phyloP scores from a whole-genome alignment of 2,329 filamentous ascomycete genomes.

The Venturia asperata region DNA sequence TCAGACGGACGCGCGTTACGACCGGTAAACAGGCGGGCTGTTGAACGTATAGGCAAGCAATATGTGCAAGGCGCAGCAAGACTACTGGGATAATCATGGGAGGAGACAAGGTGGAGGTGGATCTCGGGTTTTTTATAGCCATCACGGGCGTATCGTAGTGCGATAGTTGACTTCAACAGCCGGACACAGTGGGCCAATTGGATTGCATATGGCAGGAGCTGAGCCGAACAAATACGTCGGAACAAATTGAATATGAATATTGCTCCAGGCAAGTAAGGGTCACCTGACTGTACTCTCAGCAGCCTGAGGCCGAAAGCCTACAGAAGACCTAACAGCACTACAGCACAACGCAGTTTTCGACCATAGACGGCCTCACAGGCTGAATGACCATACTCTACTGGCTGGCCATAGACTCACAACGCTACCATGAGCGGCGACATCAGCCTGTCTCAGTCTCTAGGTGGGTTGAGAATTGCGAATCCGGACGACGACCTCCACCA shows the following conservation, averaged over 20 bases:
- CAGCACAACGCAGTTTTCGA: too few species aligned
- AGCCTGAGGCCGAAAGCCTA: too few species aligned
- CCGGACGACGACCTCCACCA: constrained; percentile 54
- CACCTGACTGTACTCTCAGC: background rate
- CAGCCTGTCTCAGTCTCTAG: constrained; percentile 84
- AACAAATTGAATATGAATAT: background rate
- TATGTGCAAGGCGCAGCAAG: constrained; percentile 10
- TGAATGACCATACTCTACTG: background rate
- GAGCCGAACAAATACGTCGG: background rate
- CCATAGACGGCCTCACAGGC: background rate
- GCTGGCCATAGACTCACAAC: background rate
- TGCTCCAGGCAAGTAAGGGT: background rate
- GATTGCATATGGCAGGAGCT: background rate
- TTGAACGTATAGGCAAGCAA: background rate
- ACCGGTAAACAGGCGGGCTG: background rate
- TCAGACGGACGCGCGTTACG: constrained; percentile 3
- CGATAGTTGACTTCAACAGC: background rate
- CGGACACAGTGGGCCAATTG: background rate
- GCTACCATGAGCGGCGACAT: constrained; percentile 77
- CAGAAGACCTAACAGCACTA: too few species aligned
- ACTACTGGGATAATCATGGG: background rate
- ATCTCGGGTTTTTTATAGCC: background rate
- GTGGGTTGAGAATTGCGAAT: constrained; percentile 93
- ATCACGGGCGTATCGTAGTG: background rate
- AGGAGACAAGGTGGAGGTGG: background rate